Conservation (phyloP, 2,329 filamentous ascomycete species). For the Venturia aucupariae region DNA sequence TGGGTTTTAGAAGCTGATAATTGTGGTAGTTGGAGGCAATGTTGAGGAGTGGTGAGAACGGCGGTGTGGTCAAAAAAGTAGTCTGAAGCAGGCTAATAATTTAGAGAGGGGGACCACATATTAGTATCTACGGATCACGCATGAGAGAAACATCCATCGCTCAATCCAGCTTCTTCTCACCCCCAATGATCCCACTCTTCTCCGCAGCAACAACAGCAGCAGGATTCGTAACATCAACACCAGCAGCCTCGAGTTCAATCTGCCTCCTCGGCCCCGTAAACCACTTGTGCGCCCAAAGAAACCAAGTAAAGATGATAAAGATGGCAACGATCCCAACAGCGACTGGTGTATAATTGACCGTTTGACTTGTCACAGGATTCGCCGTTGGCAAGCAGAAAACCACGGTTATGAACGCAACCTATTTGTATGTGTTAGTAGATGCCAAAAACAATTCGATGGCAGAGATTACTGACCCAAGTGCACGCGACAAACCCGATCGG, state of each 20-base stretch:
- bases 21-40: slow-evolving; percentile 8
- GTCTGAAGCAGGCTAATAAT: not conserved
- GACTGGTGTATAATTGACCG: slow-evolving; percentile 51
- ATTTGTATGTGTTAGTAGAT: not conserved
- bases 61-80: not conserved
- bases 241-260: slow-evolving; percentile 40
- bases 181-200: slow-evolving; percentile 20
- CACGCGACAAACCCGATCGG: slow-evolving; percentile 40
- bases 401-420: slow-evolving; percentile 43
- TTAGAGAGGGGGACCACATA: not conserved
- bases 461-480: slow-evolving; percentile 33
- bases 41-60: slow-evolving; percentile 9
- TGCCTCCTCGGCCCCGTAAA: slow-evolving; percentile 48
- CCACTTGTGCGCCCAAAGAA: slow-evolving; percentile 45
- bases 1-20: not conserved
- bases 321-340: slow-evolving; percentile 49
- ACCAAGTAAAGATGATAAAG: slow-evolving; percentile 40
- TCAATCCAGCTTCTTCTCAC: not conserved
- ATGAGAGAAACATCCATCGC: not conserved
- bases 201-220: slow-evolving; percentile 34
- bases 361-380: slow-evolving; percentile 48
- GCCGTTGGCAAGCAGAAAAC: slow-evolving; percentile 48
- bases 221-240: slow-evolving; percentile 40
- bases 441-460: too few relatives aligned
- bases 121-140: too few relatives aligned